Evolutionary conservation across 2,329 filamentous ascomycete species (phyloP).

Genomic region (Sodiomyces alkalinus): DNA sequence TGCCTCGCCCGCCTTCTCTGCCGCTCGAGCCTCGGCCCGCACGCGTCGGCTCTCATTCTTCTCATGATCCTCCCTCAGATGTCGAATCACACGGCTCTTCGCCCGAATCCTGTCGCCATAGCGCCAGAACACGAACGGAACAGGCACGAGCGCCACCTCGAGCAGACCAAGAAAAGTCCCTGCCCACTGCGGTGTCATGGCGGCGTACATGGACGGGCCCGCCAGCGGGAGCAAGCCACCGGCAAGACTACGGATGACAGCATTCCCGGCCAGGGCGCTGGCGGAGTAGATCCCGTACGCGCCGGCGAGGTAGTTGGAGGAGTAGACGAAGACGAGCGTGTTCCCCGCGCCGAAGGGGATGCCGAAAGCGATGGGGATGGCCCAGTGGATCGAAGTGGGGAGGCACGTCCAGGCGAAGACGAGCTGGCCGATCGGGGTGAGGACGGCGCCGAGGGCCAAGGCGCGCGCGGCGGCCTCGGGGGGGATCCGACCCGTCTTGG

Average conservation of each 20-base stretch:
- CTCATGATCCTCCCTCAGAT: conserved; percentile 29
- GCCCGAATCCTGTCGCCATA: conserved; percentile 39
- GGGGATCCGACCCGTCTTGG: conserved; percentile 53
- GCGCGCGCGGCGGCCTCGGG: conserved; percentile 73
- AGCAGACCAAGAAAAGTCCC: conserved; percentile 61
- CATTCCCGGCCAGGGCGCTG: conserved; percentile 65
- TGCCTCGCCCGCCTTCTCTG: conserved; percentile 8
- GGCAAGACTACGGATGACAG: conserved; percentile 54
- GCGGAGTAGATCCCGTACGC: conserved; percentile 73
- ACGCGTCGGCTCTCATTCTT: conserved; percentile 17
- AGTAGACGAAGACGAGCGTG: conserved; percentile 67
- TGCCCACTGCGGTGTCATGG: conserved; percentile 62
- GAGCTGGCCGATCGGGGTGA: conserved; percentile 65
- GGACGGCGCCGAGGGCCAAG: conserved; percentile 61
- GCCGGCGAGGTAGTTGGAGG: conserved; percentile 63
- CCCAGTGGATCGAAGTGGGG: conserved; percentile 64
- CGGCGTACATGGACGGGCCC: conserved; percentile 54
- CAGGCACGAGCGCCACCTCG: conserved; percentile 60
- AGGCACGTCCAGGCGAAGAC: conserved; percentile 82
- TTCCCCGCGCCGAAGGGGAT: conserved; percentile 70
- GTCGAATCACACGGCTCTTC: conserved; percentile 31
- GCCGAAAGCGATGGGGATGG: conserved; percentile 63
- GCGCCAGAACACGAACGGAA: conserved; percentile 64
- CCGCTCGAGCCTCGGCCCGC: conserved; percentile 13
- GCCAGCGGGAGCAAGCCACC: conserved; percentile 70